phyloP scores from a whole-genome alignment of 495 filamentous ascomycete species.

The Melanomma pulvis-pyrius region DNA sequence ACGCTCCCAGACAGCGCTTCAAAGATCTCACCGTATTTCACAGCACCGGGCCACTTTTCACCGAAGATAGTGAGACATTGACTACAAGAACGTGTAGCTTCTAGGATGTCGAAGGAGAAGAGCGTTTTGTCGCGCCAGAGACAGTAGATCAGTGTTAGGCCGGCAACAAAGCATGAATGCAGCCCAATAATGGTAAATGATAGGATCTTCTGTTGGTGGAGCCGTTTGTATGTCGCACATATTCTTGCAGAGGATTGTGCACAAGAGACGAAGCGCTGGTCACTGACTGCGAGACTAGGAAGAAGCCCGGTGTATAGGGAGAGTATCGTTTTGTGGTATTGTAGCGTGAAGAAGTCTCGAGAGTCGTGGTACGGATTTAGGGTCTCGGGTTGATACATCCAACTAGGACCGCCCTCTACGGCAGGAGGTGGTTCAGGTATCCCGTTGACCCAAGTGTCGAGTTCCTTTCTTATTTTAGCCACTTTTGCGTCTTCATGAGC shows the following conservation, averaged over 20 bases:
- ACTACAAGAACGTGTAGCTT: constrained; percentile 19
- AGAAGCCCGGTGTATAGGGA: constrained; percentile 21
- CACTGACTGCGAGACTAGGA: constrained; percentile 8
- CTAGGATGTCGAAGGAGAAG: constrained; percentile 23
- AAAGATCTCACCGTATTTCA: constrained; percentile 29
- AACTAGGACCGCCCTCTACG: constrained; percentile 5
- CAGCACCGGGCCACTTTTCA: constrained; percentile 24
- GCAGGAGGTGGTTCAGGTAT: constrained; percentile 16
- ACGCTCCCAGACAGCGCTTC: constrained; percentile 19
- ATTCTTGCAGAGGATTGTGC: constrained; percentile 20
- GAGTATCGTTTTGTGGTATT: constrained; percentile 27
- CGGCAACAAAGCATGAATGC: constrained; percentile 28
- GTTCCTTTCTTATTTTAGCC: constrained; percentile 6
- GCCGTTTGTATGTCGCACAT: constrained; percentile 17
- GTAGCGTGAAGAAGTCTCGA: constrained; percentile 26
- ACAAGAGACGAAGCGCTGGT: constrained; percentile 22
- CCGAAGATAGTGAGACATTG: constrained; percentile 24
- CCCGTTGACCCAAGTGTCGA: constrained; percentile 22
- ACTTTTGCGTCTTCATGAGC: constrained; percentile 15
- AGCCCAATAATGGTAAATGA: constrained; percentile 30
- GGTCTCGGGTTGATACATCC: constrained; percentile 25
- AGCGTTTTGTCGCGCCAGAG: constrained; percentile 19
- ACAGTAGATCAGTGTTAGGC: constrained; percentile 25
- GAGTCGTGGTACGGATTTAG: constrained; percentile 16
- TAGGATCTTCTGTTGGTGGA: constrained; percentile 25